Evolutionary conservation across 2,329 filamentous ascomycete species (phyloP), one percentile per base, ranked within the genome.

Genomic region (Zymoseptoria crescenta): DNA sequence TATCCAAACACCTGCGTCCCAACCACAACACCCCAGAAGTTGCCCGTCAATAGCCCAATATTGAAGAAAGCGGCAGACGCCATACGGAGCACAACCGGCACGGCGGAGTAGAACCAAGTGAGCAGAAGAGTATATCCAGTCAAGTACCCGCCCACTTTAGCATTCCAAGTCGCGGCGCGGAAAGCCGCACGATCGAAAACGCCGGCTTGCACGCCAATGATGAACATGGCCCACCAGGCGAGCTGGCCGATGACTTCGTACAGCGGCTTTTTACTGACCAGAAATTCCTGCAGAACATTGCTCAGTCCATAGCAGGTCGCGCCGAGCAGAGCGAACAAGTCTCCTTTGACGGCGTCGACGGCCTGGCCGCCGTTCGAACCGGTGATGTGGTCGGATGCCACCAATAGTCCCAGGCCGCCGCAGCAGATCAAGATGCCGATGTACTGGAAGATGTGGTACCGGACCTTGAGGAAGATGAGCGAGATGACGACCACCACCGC

Each of bases 21-120:
- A 67, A 99, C 93, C 66, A 95, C 88, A 62, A 96, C 88, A 65
- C 91, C 92, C 94, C 94, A 99, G 78, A 97, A 97, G 76, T 96
- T 96, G 68, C 87, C 90, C 1, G 94, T 97, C 61, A 99, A 80
- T 65, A 99, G 79, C 7, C 88, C 93, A 69, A 97, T 96, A 75
- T 99, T 96, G 80, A 96, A 95, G 77, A 99, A 96, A 20, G 92
- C 93, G 2, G 94, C 94, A 16, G 85, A 89, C 28, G 88, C 88
- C 78, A 97, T 88, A 65, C 94, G 89, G 75, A 97, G 87, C 63
- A 99, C 82, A 57, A 97, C 77, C 0, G 94, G 94, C 0, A 89
- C 91, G 2, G 94, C 79, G 7, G 86, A 86, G 79, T 99, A 99
- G 77, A 99, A 99, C 60, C 94, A 76, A 56, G 82, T 80, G 21